Evolutionary conservation across 257 asterid genomes (phyloP).

Genomic region (Eustoma russellianum): DNA sequence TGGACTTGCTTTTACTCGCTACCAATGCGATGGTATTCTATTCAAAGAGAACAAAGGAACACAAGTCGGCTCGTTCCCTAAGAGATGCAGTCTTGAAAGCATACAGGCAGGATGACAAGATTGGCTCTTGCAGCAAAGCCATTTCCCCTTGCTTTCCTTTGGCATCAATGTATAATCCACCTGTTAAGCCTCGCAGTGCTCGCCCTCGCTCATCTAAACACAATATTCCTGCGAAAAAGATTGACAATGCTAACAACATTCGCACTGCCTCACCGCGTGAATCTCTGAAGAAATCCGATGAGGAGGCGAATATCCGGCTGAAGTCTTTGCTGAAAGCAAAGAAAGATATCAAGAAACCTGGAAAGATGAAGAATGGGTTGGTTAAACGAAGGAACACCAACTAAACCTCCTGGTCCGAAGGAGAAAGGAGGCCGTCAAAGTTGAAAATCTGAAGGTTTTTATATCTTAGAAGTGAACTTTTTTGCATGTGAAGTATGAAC

Average conservation of each 20-base stretch:
- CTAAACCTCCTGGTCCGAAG: slow-evolving; percentile 26
- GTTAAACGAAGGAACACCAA: slow-evolving; percentile 11
- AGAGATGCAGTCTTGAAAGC: slow-evolving; percentile 50
- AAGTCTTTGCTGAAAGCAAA: slow-evolving; percentile 20
- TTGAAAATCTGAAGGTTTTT: slow-evolving; percentile 14
- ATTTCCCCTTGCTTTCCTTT: slow-evolving; percentile 33
- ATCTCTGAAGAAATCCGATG: slow-evolving; percentile 10
- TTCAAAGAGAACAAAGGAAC: slow-evolving; percentile 72
- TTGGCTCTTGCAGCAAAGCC: slow-evolving; percentile 28
- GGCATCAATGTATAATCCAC: slow-evolving; percentile 41
- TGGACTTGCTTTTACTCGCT: slow-evolving; percentile 71
- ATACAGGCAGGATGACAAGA: slow-evolving; percentile 35
- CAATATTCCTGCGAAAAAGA: slow-evolving; percentile 18
- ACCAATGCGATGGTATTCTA: slow-evolving; percentile 78
- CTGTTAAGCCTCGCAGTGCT: slow-evolving; percentile 70
- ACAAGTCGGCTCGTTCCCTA: slow-evolving; percentile 59
- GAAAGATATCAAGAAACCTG: slow-evolving; percentile 34
- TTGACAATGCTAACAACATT: slow-evolving; percentile 4
- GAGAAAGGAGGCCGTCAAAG: slow-evolving; percentile 29
- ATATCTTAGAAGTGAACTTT: neutral
- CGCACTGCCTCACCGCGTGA: slow-evolving; percentile 9
- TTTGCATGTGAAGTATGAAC: too few relatives aligned
- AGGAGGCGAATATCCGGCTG: slow-evolving; percentile 17
- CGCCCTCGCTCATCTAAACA: slow-evolving; percentile 51
- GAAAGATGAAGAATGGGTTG: slow-evolving; percentile 21